Conservation (phyloP, 1,284 basidiomycete species). For the Flammula alnicola region DNA sequence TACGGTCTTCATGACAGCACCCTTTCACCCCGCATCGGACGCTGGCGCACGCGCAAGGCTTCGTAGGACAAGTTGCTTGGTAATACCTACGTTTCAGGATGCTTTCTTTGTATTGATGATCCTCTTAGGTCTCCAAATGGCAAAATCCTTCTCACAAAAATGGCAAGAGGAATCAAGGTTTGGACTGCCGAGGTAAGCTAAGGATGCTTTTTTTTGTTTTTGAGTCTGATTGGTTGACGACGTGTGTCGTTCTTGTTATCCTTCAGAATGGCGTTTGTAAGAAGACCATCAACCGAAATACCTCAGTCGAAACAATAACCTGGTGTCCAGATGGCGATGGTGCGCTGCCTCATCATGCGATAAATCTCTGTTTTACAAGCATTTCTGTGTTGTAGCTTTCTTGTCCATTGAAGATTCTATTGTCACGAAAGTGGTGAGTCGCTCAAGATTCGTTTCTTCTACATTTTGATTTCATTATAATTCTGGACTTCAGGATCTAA, state of each 20-base stretch:
- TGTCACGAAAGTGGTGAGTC: conserved; percentile 43
- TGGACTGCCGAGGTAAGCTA: conserved; percentile 67
- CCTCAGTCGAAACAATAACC: conserved; percentile 65
- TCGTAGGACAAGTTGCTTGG: conserved; percentile 83
- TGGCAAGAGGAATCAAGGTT: conserved; percentile 72
- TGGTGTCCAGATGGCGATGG: conserved; percentile 76
- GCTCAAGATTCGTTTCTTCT: not conserved
- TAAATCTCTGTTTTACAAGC: not conserved
- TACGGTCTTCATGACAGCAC: conserved; percentile 41
- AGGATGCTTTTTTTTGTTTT: not conserved
- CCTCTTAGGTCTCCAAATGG: conserved; percentile 67
- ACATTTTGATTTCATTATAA: conserved; percentile 1
- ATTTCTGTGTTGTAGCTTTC: conserved; percentile 41
- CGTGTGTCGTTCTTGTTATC: too few species aligned
- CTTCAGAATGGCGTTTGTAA: conserved; percentile 71
- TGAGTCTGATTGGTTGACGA: not conserved
- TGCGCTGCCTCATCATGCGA: conserved; percentile 33
- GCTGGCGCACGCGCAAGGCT: conserved; percentile 74
- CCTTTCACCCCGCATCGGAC: conserved; percentile 64
- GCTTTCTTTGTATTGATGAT: not conserved
- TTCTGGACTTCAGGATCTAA: conserved; percentile 27
- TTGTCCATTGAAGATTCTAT: conserved; percentile 41
- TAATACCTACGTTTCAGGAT: conserved; percentile 27
- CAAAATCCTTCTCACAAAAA: conserved; percentile 65
- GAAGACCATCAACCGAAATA: conserved; percentile 68